These are phyloP conservation scores for Chalciporus chontae DNA, from an alignment of 768 basidiomycete genomes.

Conservation along the genomic window DNA sequence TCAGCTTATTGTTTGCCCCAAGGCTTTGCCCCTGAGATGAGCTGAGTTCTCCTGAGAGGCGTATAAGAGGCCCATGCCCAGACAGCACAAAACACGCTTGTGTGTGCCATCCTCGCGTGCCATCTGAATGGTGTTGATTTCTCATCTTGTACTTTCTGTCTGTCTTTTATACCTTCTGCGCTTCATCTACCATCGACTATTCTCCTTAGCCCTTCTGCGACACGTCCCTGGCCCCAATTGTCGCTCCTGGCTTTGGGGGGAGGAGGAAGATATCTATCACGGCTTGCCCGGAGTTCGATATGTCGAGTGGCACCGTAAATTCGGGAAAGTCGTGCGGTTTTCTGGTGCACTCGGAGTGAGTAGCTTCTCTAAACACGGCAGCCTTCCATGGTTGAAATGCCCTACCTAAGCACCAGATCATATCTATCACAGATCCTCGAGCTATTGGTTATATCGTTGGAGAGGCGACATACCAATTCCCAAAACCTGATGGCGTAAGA, in stretches of 20 bases:
- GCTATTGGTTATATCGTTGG: constrained; percentile 54
- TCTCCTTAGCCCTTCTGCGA: constrained; percentile 32
- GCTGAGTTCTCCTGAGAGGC: neutral
- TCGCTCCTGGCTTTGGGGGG: constrained; percentile 56
- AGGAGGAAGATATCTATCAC: constrained; percentile 56
- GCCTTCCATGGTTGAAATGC: constrained; percentile 9
- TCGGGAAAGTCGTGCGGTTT: constrained; percentile 54
- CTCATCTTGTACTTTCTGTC: constrained; percentile 14
- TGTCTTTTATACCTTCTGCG: constrained; percentile 31
- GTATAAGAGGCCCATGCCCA: neutral
- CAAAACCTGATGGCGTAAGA: constrained; percentile 60
- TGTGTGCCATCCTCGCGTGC: neutral
- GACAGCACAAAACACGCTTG: constrained; percentile 10
- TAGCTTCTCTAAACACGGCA: constrained; percentile 5
- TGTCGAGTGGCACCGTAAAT: constrained; percentile 48
- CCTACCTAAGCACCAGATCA: constrained; percentile 45
- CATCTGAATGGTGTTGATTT: constrained; percentile 9
- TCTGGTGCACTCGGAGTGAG: constrained; percentile 55
- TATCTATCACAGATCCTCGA: constrained; percentile 53
- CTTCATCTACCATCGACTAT: constrained; percentile 34
- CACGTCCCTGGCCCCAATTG: constrained; percentile 50
- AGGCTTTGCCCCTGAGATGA: neutral
- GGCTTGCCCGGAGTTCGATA: constrained; percentile 49
- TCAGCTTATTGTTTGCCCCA: neutral
- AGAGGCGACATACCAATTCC: constrained; percentile 54